Conservation (phyloP, 768 basidiomycete genomes). For the Podaxis sp. region DNA sequence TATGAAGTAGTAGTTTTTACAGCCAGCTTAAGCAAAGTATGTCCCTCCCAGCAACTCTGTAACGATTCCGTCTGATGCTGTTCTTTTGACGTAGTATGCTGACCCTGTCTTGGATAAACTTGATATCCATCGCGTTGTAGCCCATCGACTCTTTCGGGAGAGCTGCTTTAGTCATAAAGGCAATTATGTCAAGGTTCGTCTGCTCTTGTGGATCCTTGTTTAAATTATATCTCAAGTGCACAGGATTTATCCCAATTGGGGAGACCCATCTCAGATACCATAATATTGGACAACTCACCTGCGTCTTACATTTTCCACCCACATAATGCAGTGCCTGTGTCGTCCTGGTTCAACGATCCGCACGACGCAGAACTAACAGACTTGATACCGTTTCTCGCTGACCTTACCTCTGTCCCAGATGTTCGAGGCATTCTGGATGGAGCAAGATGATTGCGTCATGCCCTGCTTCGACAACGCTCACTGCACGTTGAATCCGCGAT, state of each 20-base stretch:
- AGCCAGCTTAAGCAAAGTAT: constrained; percentile 95
- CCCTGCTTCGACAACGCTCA: background rate
- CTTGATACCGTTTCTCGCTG: constrained; percentile 89
- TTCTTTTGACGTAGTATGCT: constrained; percentile 67
- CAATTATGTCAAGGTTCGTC: constrained; percentile 92
- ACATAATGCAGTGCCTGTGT: constrained; percentile 97
- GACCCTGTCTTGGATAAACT: constrained; percentile 98
- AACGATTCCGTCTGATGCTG: background rate
- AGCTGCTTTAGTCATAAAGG: constrained; percentile 99
- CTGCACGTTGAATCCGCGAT: constrained; percentile 12
- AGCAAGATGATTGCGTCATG: constrained; percentile 45
- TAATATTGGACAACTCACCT: constrained; percentile 98
- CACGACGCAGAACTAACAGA: constrained; percentile 98
- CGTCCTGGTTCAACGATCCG: constrained; percentile 99
- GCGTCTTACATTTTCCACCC: constrained; percentile 99
- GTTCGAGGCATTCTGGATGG: constrained; percentile 91
- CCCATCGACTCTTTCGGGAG: constrained; percentile 93
- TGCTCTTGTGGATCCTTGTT: background rate
- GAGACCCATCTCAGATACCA: constrained; percentile 88
- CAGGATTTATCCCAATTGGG: constrained; percentile 98
- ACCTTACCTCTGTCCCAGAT: constrained; percentile 82
- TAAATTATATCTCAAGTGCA: background rate
- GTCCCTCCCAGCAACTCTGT: constrained; percentile 21
- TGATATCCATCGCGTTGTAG: constrained; percentile 87
- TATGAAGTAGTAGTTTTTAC: constrained; percentile 99